Conservation (phyloP, 192 early-diverging fungal species). For the Entomortierella beljakovae region DNA sequence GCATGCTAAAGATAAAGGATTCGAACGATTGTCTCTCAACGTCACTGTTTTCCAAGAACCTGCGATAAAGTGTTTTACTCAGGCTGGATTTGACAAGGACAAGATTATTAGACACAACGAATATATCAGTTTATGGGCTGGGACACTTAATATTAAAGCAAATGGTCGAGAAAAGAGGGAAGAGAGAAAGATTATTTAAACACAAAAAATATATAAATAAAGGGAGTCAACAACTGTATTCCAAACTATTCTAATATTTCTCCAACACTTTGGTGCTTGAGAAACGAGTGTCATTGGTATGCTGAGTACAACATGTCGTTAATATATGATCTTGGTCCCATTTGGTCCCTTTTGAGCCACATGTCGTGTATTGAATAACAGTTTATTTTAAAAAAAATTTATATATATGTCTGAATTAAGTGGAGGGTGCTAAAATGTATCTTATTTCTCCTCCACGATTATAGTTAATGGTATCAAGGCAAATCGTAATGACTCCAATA, state of each 20-base stretch:
- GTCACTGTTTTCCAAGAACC: slow-evolving; percentile 12
- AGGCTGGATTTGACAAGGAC: slow-evolving; percentile 24
- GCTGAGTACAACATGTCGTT: too few relatives aligned
- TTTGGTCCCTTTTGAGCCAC: too few relatives aligned
- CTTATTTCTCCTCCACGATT: slow-evolving; percentile 41
- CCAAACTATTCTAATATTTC: too few relatives aligned
- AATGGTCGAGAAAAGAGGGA: not conserved
- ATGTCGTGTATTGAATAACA: too few relatives aligned
- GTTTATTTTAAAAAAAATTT: too few relatives aligned
- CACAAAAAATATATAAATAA: too few relatives aligned
- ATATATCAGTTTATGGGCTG: slow-evolving; percentile 13
- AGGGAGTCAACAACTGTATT: too few relatives aligned
- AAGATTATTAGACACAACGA: not conserved
- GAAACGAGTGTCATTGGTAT: too few relatives aligned
- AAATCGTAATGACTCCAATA: slow-evolving; percentile 80
- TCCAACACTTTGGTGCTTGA: too few relatives aligned
- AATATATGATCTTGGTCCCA: too few relatives aligned
- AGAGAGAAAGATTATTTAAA: not conserved
- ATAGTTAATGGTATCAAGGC: slow-evolving; percentile 70
- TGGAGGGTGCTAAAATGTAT: too few relatives aligned
- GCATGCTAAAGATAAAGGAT: slow-evolving; percentile 21
- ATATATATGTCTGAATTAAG: too few relatives aligned
- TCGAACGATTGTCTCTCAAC: slow-evolving; percentile 11
- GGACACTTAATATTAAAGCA: slow-evolving; percentile 15
- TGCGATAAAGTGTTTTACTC: slow-evolving; percentile 24